Evolutionary conservation across 371 early-diverging fungal genomes (phyloP), one percentile per base, ranked within the genome.

Genomic region (Mortierella sp.): DNA sequence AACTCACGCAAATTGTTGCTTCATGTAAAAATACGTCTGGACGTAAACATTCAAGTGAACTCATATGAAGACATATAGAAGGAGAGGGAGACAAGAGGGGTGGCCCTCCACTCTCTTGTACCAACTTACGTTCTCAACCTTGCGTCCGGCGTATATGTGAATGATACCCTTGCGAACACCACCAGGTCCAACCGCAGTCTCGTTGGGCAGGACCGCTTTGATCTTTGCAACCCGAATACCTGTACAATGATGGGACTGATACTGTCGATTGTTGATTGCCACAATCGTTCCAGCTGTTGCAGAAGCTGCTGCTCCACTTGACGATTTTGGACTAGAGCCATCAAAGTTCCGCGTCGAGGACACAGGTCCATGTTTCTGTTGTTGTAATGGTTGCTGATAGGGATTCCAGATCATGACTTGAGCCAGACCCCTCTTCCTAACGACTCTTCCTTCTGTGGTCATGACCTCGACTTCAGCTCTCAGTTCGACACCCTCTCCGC

Each of bases 141-240:
- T 76, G 21, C 78, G 78, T 17, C 78, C 78, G 0, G 78, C 78
- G 41, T 70, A 76, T 14, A 76, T 70, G 28, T 76, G 78, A 1
- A 76, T 11, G 28, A 70, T 58, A 2, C 78, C 78, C 43, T 76
- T 76, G 21, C 78, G 64, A 28, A 76, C 47, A 4, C 62, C 70
- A 11, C 64, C 64, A 12, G 65, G 19, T 14, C 78, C 46, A 9
- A 57, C 50, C 6, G 61, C 78, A 9, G 78, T 70, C 37, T 76
- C 78, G 3, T 61, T 23, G 2, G 78, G 78, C 4, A 76, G 46
- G 2, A 70, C 70, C 19, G 78, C 78, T 59, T 76, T 76, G 53
- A 76, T 70, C 63, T 76, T 76, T 44, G 65, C 78, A 21, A 76
- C 62, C 11, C 70, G 57, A 31, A 76, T 56, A 0, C 78, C 70